Evolutionary conservation across 371 early-diverging fungal genomes (phyloP).

Genomic region (Thermomucor indicae-seudaticae): DNA sequence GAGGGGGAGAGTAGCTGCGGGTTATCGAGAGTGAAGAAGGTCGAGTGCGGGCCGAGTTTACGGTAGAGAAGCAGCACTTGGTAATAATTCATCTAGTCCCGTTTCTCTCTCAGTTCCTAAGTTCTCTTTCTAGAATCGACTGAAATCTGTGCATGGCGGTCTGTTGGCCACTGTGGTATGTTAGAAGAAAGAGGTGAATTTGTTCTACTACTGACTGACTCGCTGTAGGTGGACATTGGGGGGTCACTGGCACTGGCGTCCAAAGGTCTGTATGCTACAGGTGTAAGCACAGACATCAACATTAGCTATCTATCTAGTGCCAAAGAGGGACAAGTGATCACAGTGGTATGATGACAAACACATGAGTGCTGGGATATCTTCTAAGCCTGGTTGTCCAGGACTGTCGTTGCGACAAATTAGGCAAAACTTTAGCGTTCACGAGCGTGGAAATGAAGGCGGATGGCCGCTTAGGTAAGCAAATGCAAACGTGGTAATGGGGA

Average conservation of each 20-base stretch:
- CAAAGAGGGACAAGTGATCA: slow-evolving; percentile 47
- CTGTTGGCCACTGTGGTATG: slow-evolving; percentile 53
- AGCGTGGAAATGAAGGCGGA: slow-evolving; percentile 45
- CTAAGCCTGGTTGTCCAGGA: slow-evolving; percentile 19
- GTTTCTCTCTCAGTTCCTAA: too few species aligned
- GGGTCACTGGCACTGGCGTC: slow-evolving; percentile 62
- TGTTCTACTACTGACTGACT: neutral
- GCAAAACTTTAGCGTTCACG: slow-evolving; percentile 61
- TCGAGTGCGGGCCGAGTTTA: slow-evolving; percentile 40
- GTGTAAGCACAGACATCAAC: slow-evolving; percentile 63
- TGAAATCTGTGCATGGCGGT: slow-evolving; percentile 59
- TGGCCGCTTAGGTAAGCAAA: slow-evolving; percentile 33
- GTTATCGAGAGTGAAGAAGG: slow-evolving; percentile 40
- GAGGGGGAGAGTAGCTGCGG: too few species aligned
- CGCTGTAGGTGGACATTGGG: slow-evolving; percentile 43
- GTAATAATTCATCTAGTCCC: too few species aligned
- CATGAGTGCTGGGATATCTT: neutral
- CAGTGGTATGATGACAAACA: slow-evolving; percentile 23
- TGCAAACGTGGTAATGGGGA: neutral
- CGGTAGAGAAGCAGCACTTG: slow-evolving; percentile 51
- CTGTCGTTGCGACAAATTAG: slow-evolving; percentile 56
- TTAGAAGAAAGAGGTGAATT: too few species aligned
- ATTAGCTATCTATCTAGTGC: slow-evolving; percentile 55
- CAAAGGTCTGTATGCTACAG: slow-evolving; percentile 56
- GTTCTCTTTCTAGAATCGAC: slow-evolving; percentile 55